Evolutionary conservation across 805 yeast genomes (phyloP).

Genomic region (Wickerhamiella occidentalis): DNA sequence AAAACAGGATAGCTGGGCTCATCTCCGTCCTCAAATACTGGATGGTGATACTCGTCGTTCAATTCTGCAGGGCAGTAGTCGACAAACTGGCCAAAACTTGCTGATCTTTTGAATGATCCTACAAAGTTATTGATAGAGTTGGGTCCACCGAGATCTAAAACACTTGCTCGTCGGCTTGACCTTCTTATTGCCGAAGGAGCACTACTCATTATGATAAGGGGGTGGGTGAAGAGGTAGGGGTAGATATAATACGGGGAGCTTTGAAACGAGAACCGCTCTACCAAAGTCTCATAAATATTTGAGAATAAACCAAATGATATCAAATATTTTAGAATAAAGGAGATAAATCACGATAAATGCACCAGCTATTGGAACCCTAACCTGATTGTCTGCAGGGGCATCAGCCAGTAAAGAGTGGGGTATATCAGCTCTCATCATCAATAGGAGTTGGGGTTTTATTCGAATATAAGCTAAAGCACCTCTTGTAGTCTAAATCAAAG

Average conservation of each 20-base stretch:
- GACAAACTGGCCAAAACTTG: constrained; percentile 24
- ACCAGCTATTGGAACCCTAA: too few species aligned
- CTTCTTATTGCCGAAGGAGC: background rate
- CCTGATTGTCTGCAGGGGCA: too few species aligned
- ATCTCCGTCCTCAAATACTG: background rate
- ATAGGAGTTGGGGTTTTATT: too few species aligned
- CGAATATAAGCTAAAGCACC: too few species aligned
- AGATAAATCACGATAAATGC: too few species aligned
- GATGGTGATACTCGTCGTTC: background rate
- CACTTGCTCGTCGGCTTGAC: background rate
- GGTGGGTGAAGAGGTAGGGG: background rate
- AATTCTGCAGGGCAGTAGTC: constrained; percentile 5
- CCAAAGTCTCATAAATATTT: too few species aligned
- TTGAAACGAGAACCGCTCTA: too few species aligned
- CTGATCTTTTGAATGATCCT: background rate
- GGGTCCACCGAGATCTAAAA: constrained; percentile 10
- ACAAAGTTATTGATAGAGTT: constrained; percentile 9
- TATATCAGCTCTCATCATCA: too few species aligned
- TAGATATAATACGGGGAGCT: background rate
- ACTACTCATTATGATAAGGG: background rate
- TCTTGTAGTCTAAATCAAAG: too few species aligned
- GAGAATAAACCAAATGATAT: too few species aligned
- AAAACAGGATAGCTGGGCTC: background rate
- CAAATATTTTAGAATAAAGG: too few species aligned
- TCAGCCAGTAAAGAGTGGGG: too few species aligned